phyloP scores from a whole-genome alignment of 106 monocot genomes.

The Platanthera zijinensis region DNA sequence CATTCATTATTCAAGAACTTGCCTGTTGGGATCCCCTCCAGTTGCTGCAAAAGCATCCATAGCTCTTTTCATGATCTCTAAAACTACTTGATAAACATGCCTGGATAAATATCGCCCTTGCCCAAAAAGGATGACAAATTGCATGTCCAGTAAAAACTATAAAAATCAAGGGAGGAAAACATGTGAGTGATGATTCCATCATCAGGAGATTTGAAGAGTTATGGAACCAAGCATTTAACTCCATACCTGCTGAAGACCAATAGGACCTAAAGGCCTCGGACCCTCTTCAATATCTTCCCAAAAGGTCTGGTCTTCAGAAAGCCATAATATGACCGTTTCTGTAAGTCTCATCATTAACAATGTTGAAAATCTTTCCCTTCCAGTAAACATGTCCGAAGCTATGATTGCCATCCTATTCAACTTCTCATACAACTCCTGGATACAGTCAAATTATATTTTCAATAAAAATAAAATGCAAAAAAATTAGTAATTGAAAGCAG shows the following conservation, averaged over 20 bases:
- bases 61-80: conserved; percentile 78
- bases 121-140: conserved; percentile 78
- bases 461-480: neutral
- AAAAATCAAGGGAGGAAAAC: conserved; percentile 5
- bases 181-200: neutral
- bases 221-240: neutral
- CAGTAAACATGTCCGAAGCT: conserved; percentile 83
- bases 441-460: neutral
- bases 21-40: conserved; percentile 83
- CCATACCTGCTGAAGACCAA: conserved; percentile 81
- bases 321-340: conserved; percentile 81
- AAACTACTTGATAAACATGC: conserved; percentile 75
- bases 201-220: neutral
- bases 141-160: conserved; percentile 98
- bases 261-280: conserved; percentile 59
- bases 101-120: conserved; percentile 87
- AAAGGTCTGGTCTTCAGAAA: conserved; percentile 80
- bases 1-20: conserved; percentile 2
- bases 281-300: conserved; percentile 96
- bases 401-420: conserved; percentile 71
- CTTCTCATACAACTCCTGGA: conserved; percentile 83
- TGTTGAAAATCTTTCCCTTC: conserved; percentile 90
- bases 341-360: conserved; percentile 84
- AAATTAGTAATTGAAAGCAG: neutral
- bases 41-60: conserved; percentile 79